phyloP scores from a whole-genome alignment of 2,329 filamentous ascomycete species.

The Cladosporium halotolerans region DNA sequence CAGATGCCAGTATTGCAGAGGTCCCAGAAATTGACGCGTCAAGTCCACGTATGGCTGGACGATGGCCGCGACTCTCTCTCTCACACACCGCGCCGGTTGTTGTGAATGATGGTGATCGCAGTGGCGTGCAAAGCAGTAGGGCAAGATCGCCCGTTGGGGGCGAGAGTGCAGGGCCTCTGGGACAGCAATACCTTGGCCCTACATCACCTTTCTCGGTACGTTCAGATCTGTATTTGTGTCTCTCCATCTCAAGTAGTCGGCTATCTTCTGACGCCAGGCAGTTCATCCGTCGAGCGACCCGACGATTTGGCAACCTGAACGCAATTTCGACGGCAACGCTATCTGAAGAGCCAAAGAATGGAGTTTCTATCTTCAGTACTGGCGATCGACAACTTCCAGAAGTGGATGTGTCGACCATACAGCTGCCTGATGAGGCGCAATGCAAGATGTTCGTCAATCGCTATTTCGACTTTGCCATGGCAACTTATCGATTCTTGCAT shows the following conservation, averaged over 20 bases:
- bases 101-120: constrained; percentile 13
- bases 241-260: neutral
- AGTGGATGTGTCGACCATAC: constrained; percentile 39
- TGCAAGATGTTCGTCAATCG: constrained; percentile 28
- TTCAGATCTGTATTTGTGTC: neutral
- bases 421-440: constrained; percentile 33
- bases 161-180: constrained; percentile 11
- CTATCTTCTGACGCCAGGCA: neutral
- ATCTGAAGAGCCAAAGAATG: constrained; percentile 27
- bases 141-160: constrained; percentile 16
- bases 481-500: constrained; percentile 41
- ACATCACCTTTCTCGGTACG: constrained; percentile 21
- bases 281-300: constrained; percentile 47
- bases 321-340: constrained; percentile 2
- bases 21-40: neutral
- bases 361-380: constrained; percentile 45
- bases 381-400: constrained; percentile 45
- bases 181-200: constrained; percentile 20
- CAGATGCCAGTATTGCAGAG: constrained; percentile 13
- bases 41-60: constrained; percentile 11
- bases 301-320: constrained; percentile 36
- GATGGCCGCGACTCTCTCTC: constrained; percentile 5
- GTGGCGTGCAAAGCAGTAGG: constrained; percentile 16
- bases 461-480: constrained; percentile 42
- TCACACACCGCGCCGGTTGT: neutral